Evolutionary conservation across 2,329 filamentous ascomycete genomes (phyloP).

Genomic region (Cadophora malorum): DNA sequence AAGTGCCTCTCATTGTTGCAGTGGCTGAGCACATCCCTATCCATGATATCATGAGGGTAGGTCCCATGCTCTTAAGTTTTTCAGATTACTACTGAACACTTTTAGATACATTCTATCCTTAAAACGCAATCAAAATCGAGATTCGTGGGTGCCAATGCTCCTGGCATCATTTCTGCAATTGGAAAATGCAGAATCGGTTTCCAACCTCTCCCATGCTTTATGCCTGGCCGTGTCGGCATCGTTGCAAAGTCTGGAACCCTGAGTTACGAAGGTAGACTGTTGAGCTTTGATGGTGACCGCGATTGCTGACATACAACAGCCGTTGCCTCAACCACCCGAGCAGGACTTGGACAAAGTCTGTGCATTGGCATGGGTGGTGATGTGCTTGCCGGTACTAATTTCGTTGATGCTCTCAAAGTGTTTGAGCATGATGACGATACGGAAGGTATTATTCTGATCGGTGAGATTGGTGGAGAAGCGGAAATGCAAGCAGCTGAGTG

Average conservation of each 20-base stretch:
- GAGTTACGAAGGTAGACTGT: constrained; percentile 64
- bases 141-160: constrained; percentile 75
- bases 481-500: constrained; percentile 75
- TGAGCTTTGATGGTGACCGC: background rate
- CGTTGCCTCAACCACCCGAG: constrained; percentile 72
- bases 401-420: constrained; percentile 71
- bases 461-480: constrained; percentile 70
- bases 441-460: constrained; percentile 70
- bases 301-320: constrained; percentile 48
- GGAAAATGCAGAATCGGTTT: constrained; percentile 76
- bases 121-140: constrained; percentile 72
- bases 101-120: constrained; percentile 70
- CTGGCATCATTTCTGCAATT: constrained; percentile 75
- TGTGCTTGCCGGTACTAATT: constrained; percentile 74
- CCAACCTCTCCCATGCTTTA: constrained; percentile 76
- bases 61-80: constrained; percentile 30
- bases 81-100: background rate
- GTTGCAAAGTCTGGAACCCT: constrained; percentile 77
- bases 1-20: constrained; percentile 76
- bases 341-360: constrained; percentile 74
- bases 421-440: constrained; percentile 71
- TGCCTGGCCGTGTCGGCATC: constrained; percentile 71
- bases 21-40: constrained; percentile 79
- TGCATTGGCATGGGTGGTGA: constrained; percentile 79
- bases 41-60: constrained; percentile 72